Percentiles rank a stretch among this genome's conserved stretches.
Conservation (phyloP, 495 filamentous ascomycete species). For the Penicillium tannophilum region DNA sequence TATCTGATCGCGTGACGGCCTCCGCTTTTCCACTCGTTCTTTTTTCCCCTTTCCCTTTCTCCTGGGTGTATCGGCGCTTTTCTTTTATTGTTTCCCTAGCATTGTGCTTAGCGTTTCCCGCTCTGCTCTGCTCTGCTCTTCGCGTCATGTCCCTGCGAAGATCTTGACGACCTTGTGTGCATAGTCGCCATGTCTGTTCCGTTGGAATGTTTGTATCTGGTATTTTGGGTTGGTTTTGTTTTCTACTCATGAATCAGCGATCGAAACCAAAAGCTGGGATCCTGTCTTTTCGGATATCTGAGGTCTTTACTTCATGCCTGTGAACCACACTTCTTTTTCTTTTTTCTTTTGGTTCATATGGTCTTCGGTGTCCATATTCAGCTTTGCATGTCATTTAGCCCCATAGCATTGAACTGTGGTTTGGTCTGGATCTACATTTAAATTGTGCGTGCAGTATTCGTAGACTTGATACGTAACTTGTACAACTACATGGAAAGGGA, state of each 20-base stretch:
- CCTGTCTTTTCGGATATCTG: background rate
- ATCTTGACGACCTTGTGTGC: slow-evolving; percentile 18
- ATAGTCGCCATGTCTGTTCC: slow-evolving; percentile 18
- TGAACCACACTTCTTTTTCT: background rate
- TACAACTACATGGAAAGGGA: background rate
- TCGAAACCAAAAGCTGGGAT: slow-evolving; percentile 11
- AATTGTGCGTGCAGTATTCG: background rate
- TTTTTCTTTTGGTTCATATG: slow-evolving; percentile 8
- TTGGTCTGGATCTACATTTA: background rate
- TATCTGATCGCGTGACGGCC: background rate
- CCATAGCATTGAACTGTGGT: background rate
- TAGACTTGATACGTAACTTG: background rate
- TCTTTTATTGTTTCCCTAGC: too few relatives aligned
- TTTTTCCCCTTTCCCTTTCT: background rate
- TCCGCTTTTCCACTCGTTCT: background rate
- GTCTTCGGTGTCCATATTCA: slow-evolving; percentile 6
- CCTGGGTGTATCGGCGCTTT: background rate
- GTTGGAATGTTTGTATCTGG: slow-evolving; percentile 12
- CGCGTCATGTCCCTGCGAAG: slow-evolving; percentile 28
- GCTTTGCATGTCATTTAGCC: background rate
- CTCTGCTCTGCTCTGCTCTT: slow-evolving; percentile 15
- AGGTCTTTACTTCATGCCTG: background rate
- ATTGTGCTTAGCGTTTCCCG: too few relatives aligned
- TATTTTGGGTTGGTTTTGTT: slow-evolving; percentile 4
- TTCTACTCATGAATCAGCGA: slow-evolving; percentile 6